Base-by-base conservation (phyloP, 2,329 filamentous ascomycete species). In the Paecilomyces sp. region DNA sequence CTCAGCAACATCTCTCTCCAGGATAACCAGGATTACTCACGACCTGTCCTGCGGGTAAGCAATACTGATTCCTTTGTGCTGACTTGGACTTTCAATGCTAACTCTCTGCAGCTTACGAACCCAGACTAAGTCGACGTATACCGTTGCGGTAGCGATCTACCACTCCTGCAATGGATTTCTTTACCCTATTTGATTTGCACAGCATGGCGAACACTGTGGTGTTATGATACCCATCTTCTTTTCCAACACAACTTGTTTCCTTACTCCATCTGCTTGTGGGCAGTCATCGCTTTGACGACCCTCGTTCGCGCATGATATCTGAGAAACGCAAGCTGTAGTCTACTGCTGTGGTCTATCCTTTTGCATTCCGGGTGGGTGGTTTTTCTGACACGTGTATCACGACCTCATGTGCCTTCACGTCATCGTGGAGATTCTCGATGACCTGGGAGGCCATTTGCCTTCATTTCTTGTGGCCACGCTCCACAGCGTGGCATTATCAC, bases 11-110 rank as follows among this genome's bases (percentile, higher is more conserved):
- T 78, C 18, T 80, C 77, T 18, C 72, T 80, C 22, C 77, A 79
- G 61, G 78, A 80, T 61, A 75, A 79, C 59, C 75, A 78, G 65
- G 78, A 80, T 63, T 80, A 80, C 66, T 79, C 77, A 34, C 71
- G 78, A 28, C 77, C 75, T 53, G 75, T 78, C 34, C 65, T 78
- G 64, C 74, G 75, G 50, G 75, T 78, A 62, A 68, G 75, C 71
- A 7, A 0, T 9, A 8, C 15, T 9, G 6, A 18, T 22, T 15
- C 7, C 25, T 18, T 13, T 22, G 22, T 22, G 22, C 25, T n/a
- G 11, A 57, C 31, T 22, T 33, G 11, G 9, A 7, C 15, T 33
- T 41, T 4, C 52, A 3, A 28, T 22, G 18, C 24, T 30, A 51
- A 54, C 34, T 31, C 41, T 68, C 72, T 61, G 58, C 3, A 74